These are phyloP conservation scores for Talaromyces verruculosus DNA, from an alignment of 2,329 filamentous ascomycete species.

Conservation along the genomic window DNA sequence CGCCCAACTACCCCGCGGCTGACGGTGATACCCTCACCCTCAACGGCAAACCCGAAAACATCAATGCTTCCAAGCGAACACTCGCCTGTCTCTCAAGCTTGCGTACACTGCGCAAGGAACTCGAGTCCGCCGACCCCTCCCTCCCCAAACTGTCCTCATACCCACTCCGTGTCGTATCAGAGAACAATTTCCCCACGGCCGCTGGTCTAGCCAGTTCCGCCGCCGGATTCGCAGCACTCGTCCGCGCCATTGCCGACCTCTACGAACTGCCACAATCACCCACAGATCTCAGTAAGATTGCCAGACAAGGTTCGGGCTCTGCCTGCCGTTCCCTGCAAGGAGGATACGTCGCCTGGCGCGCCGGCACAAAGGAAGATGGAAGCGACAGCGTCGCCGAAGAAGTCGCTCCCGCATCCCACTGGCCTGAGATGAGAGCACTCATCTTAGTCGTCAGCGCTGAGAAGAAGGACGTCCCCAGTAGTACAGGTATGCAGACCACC, in stretches of 20 bases:
- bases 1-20: slow-evolving; percentile 62
- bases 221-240: slow-evolving; percentile 66
- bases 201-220: slow-evolving; percentile 73
- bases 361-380: slow-evolving; percentile 73
- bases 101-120: slow-evolving; percentile 68
- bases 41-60: slow-evolving; percentile 79
- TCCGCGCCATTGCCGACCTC: slow-evolving; percentile 83
- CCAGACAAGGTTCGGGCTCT: slow-evolving; percentile 89
- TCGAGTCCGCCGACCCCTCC: slow-evolving; percentile 70
- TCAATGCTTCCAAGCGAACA: slow-evolving; percentile 77
- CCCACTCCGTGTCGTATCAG: slow-evolving; percentile 81
- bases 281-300: slow-evolving; percentile 81
- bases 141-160: slow-evolving; percentile 79
- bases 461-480: slow-evolving; percentile 94
- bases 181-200: slow-evolving; percentile 99
- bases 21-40: slow-evolving; percentile 68
- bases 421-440: slow-evolving; percentile 91
- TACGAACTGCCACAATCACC: slow-evolving; percentile 81
- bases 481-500: slow-evolving; percentile 94
- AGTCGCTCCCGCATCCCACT: slow-evolving; percentile 84
- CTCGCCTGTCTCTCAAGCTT: slow-evolving; percentile 91
- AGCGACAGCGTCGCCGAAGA: slow-evolving; percentile 84
- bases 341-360: slow-evolving; percentile 93
- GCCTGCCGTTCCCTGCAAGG: slow-evolving; percentile 92
- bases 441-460: slow-evolving; percentile 88